phyloP scores from a whole-genome alignment of 208 protist genomes.

The Wallacemonas sp. region DNA sequence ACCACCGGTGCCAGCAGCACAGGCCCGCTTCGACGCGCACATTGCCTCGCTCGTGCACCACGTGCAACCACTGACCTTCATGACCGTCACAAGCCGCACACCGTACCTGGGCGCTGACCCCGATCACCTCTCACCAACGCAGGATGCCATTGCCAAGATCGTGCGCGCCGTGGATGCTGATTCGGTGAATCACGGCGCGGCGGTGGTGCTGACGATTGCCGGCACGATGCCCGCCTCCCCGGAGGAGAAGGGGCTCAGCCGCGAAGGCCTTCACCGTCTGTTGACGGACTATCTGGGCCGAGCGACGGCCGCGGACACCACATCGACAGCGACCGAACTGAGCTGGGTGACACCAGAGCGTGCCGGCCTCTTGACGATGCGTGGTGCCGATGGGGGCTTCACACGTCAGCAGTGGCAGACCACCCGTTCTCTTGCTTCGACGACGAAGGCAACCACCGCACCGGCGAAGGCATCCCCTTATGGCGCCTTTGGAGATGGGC shows the following conservation, averaged over 20 bases:
- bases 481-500: slow-evolving; percentile 5
- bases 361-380: slow-evolving; percentile 2
- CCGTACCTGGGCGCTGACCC: slow-evolving; percentile 25
- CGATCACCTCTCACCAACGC: neutral
- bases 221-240: slow-evolving; percentile 9
- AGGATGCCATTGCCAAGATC: slow-evolving; percentile 1
- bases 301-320: neutral
- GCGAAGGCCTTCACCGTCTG: neutral
- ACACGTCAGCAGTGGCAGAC: slow-evolving; percentile 4
- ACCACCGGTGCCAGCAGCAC: slow-evolving; percentile 37
- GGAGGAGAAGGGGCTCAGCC: neutral
- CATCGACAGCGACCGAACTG: neutral
- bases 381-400: slow-evolving; percentile 1
- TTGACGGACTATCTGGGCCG: slow-evolving; percentile 5
- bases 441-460: neutral
- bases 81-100: slow-evolving; percentile 43
- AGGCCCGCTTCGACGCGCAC: slow-evolving; percentile 28
- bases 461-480: neutral
- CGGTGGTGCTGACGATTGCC: slow-evolving; percentile 7
- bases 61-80: slow-evolving; percentile 30
- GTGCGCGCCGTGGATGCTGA: neutral
- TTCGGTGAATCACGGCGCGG: neutral
- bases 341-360: neutral
- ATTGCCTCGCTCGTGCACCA: slow-evolving; percentile 22
- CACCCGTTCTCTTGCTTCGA: too few species aligned